Base-by-base conservation (phyloP, 768 basidiomycete species). In the Hebeloma cylindrosporum region DNA sequence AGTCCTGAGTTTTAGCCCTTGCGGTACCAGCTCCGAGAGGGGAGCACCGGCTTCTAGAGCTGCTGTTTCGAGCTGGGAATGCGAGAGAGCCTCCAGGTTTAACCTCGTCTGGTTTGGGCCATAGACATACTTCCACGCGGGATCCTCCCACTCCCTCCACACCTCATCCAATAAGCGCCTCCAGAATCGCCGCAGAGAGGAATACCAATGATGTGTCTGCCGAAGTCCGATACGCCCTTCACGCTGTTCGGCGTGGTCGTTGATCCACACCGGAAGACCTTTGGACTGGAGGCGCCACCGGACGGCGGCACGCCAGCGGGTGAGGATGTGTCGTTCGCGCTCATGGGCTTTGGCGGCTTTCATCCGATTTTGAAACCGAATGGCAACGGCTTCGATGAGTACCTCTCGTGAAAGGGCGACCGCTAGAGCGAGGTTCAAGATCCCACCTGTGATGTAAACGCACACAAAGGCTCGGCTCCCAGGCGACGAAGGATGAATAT, bases 11-110 rank as follows among this genome's bases (percentile, higher is more conserved):
- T 60, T 61, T 28, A 70, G 67, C 20, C 60, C 61, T 5, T 61
- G 58, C 3, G 78, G 78, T 2, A 82, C 60, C 4, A 85, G 67
- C 25, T 67, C 70, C 28, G 70, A 65, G 1, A 83, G 68, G 1
- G 84, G 74, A 0, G 80, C 77, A 3, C 84, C 83, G 3, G 84
- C 81, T 60, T 88, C 87, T 52, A 81, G 67, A 4, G 84, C 81
- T 3, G 84, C 79, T n/a, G 70, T 72, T 47, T 83, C 75, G 8
- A 85, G 70, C 60, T 85, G 75, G 5, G 61, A 61, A 21, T 67
- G 67, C 10, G 75, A 68, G 33, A 90, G 68, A 4, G 73, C 84
- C 49, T 78, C 75, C 28, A 85, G 53, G 58, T 89, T 88, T 10
- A 90, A 66, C 49, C 75, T 75, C 73, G 74, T 80, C 7, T 76